phyloP scores from a whole-genome alignment of 305 asterid genomes.

The Vinca major region DNA sequence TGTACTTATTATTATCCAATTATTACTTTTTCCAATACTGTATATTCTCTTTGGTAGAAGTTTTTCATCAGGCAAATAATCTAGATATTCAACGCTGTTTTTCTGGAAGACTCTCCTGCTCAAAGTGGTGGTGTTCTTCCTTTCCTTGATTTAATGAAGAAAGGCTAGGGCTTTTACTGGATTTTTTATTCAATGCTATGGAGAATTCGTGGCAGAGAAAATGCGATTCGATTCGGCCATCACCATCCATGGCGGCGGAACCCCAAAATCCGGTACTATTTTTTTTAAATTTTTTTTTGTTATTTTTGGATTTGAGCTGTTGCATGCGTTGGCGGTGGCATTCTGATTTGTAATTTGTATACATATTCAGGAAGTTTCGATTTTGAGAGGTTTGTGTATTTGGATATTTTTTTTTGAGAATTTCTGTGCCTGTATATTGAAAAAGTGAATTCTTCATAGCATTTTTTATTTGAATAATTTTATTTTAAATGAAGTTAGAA shows the following conservation, averaged over 20 bases:
- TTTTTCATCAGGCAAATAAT: no score
- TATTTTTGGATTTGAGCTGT: background rate
- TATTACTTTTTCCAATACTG: no score
- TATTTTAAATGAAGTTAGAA: background rate
- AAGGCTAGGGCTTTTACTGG: background rate
- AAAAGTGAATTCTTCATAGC: no score
- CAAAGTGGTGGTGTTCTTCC: background rate
- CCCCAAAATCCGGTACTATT: constrained; percentile 10
- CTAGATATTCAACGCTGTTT: background rate
- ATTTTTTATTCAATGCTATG: constrained; percentile 4
- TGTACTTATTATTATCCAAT: no score
- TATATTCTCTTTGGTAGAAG: no score
- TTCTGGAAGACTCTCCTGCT: constrained; percentile 3
- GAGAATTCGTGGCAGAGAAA: constrained; percentile 16
- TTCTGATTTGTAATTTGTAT: no score
- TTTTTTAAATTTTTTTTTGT: background rate
- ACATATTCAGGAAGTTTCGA: no score
- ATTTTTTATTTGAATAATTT: background rate
- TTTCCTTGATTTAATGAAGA: background rate
- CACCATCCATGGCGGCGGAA: constrained; percentile 8
- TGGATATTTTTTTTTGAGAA: no score
- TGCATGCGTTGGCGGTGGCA: background rate
- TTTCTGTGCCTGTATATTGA: no score
- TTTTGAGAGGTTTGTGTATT: no score
- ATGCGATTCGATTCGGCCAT: constrained; percentile 7